A percentile compares a stretch with the other conserved stretches of the same genome.
These are phyloP conservation scores for Kingdonia uniflora DNA, from an alignment of 164 flowering plant species.

Conservation along the genomic window DNA sequence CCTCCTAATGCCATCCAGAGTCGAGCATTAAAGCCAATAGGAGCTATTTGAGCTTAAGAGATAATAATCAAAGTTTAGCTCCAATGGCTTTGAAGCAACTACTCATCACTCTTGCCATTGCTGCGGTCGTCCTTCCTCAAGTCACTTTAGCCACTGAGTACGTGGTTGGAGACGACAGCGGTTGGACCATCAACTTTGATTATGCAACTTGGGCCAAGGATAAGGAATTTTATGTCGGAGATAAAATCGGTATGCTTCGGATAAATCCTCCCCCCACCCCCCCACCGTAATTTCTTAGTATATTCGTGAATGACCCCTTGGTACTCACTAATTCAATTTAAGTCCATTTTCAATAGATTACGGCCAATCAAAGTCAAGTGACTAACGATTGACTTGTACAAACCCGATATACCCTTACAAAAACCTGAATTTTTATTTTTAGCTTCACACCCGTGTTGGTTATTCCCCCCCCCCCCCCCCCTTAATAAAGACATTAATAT, in stretches of 20 bases:
- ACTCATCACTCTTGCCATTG: conserved; percentile 1
- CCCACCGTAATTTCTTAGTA: too few species aligned
- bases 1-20: background rate
- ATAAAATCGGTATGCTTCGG: conserved; percentile 20
- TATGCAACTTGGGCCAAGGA: conserved; percentile 18
- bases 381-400: too few species aligned
- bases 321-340: too few species aligned
- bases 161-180: conserved; percentile 10
- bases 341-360: too few species aligned
- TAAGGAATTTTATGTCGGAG: conserved; percentile 19
- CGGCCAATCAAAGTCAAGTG: too few species aligned
- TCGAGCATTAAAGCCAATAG: background rate
- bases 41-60: conserved; percentile 1
- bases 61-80: background rate
- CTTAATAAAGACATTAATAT: too few species aligned
- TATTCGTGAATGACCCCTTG: too few species aligned
- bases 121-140: background rate
- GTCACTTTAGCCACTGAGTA: conserved; percentile 5
- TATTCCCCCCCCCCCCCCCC: too few species aligned
- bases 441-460: too few species aligned
- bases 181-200: conserved; percentile 13
- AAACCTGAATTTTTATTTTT: too few species aligned
- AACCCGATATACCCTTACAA: too few species aligned
- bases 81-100: conserved; percentile 10
- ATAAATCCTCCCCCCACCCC: too few species aligned